Evolutionary conservation across 257 asterid genomes (phyloP), one percentile per base, ranked within the genome.

Genomic region (Galeopsis tetrahit): DNA sequence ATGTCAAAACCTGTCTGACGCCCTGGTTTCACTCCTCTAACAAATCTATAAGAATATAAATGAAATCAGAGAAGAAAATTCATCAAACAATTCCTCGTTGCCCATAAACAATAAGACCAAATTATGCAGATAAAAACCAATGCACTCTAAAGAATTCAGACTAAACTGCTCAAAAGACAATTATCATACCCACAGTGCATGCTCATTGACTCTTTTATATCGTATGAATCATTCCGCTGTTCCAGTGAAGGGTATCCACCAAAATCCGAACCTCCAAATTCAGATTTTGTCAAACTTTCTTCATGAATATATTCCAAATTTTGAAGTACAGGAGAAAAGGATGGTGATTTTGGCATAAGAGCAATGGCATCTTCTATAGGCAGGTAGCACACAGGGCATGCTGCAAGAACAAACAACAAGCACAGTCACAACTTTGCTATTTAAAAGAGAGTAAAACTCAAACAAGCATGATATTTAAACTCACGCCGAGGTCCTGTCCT

Each of bases 371-470:
- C 91, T 66, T 93, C 96, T 80, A 89, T 58, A 71, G 97, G 96
- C 75, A 93, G 96, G 83, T 93, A 93, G 76, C 98, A 93, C 11
- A 93, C 97, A 10, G 96, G 96, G 69, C 97, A 93, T 79, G 96
- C 97, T 93, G 96, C 83, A 74, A 78, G 69, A 75, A 66, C 43
- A 32, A 78, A 74, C 46, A 67, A 55, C 63, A 60, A 60, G 86
- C 57, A 21, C 58, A 65, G 53, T 69, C 39, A 60, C 58, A 64
- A 59, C 44, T 61, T 48, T 36, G 35, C 53, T 52, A 13, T 32
- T 13, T 40, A 58, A 39, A 63, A 46, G 61, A 74, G 34, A 31
- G 31, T 61, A 75, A 42, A 73, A 43, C 52, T 15, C 63, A 51
- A 55, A 64, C 32, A 31, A 73, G 73, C 49, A 68, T 15, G 58